phyloP scores from a whole-genome alignment of 768 basidiomycete species.

The Cystobasidium onofrii region DNA sequence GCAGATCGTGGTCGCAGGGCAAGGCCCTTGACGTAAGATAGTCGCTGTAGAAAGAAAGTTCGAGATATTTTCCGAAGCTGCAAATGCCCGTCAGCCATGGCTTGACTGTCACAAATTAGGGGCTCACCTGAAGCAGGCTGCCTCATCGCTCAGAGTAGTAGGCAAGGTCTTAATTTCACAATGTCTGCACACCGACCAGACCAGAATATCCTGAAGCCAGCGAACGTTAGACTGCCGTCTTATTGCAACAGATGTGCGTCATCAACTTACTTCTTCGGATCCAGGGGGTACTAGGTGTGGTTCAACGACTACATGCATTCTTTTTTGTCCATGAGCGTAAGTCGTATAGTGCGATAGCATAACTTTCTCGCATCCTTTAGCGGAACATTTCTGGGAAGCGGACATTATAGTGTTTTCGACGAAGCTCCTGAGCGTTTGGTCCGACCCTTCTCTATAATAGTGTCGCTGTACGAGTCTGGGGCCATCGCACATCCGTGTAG shows the following conservation, averaged over 20 bases:
- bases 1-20: constrained; percentile 88
- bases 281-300: constrained; percentile 42
- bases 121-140: constrained; percentile 3
- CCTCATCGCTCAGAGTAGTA: constrained; percentile 44
- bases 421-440: constrained; percentile 73
- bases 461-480: constrained; percentile 65
- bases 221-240: neutral
- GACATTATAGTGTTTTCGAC: constrained; percentile 71
- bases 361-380: constrained; percentile 75
- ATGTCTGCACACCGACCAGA: constrained; percentile 64
- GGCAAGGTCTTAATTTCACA: constrained; percentile 85
- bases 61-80: constrained; percentile 92
- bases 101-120: neutral
- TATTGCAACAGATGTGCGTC: constrained; percentile 50
- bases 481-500: constrained; percentile 52
- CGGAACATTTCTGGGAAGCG: constrained; percentile 63
- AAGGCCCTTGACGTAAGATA: constrained; percentile 74
- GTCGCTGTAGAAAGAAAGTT: constrained; percentile 89
- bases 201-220: constrained; percentile 54
- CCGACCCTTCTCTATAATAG: constrained; percentile 70
- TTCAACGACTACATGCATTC: constrained; percentile 60
- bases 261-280: constrained; percentile 7
- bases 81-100: constrained; percentile 56
- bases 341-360: constrained; percentile 75
- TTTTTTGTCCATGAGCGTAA: constrained; percentile 82